These are phyloP conservation scores for Candida tropicalis DNA, from an alignment of 1,139 yeast genomes.

Conservation along the genomic window DNA sequence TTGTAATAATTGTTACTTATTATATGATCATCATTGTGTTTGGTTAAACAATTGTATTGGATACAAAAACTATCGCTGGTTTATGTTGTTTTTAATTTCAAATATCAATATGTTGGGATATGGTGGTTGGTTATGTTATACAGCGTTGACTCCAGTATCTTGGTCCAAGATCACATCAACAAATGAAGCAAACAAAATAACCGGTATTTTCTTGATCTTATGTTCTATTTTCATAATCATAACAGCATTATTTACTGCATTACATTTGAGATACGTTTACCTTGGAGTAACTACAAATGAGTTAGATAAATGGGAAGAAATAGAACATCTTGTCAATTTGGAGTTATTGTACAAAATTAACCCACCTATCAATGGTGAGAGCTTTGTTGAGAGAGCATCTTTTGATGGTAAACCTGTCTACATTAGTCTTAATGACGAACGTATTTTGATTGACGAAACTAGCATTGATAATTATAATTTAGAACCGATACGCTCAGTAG, in stretches of 20 bases:
- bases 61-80: conserved; percentile 70
- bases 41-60: conserved; percentile 95
- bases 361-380: conserved; percentile 15
- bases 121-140: conserved; percentile 53
- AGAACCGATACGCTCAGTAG: conserved; percentile 37
- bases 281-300: conserved; percentile 94
- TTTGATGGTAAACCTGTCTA: conserved; percentile 22
- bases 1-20: conserved; percentile 66
- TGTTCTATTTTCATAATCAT: conserved; percentile 57
- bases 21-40: conserved; percentile 91
- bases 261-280: conserved; percentile 65
- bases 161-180: conserved; percentile 34
- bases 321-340: conserved; percentile 58
- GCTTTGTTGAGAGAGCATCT: conserved; percentile 19
- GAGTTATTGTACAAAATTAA: conserved; percentile 30
- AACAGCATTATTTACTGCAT: conserved; percentile 55
- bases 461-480: conserved; percentile 20
- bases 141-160: conserved; percentile 23
- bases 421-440: conserved; percentile 31
- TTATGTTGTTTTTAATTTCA: conserved; percentile 59
- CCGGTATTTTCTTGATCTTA: conserved; percentile 56
- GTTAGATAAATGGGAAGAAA: conserved; percentile 76
- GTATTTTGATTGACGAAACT: conserved; percentile 16
- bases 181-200: conserved; percentile 39
- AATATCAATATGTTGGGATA: conserved; percentile 61